Evolutionary conservation across 2,329 filamentous ascomycete species (phyloP), one percentile per base, ranked within the genome.

Genomic region (Diaporthe longicolla): DNA sequence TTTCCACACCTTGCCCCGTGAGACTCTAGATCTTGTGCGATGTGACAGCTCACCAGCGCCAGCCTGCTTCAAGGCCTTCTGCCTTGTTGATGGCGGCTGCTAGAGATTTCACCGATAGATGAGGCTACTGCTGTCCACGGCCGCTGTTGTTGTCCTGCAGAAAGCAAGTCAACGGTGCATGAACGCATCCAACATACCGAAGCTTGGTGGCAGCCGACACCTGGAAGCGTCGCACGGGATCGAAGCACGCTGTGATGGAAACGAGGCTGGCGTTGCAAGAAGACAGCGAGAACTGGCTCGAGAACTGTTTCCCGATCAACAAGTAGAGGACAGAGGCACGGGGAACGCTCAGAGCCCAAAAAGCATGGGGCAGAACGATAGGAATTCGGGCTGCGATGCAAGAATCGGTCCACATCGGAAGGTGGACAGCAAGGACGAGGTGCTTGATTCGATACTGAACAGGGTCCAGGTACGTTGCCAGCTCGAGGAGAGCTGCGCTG

Each of bases 11-110:
- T 78, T 77, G 76, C 73, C 74, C 79, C 78, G 78, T 80, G 80
- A 79, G 79, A 80, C 80, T 81, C 74, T 79, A 86, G 86, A 88
- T 88, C 86, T 87, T 85, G 87, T 88, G 82, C 79, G 80, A 87
- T 84, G 84, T 87, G 85, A 87, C 83, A 82, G 78, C 81, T 86
- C 83, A 83, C 80, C 80, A 80, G 78, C 77, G 79, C 77, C 76
- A 77, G 72, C 26, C 72, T 75, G 37, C 74, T 72, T 75, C 72
- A 70, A 54, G 72, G 50, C 48, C 66, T 17, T 48, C 40, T 58
- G 70, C 72, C 68, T 52, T 69, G 55, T 40, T 72, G 72, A 75
- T 72, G 68, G 68, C 72, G 45, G 61, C 71, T 63, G 29, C 43
- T 72, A 69, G 59, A 70, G 73, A 70, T 70, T 71, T 58, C 54